These are phyloP conservation scores for Exophiala sp. DNA, from an alignment of 2,329 filamentous ascomycete species.

Conservation along the genomic window DNA sequence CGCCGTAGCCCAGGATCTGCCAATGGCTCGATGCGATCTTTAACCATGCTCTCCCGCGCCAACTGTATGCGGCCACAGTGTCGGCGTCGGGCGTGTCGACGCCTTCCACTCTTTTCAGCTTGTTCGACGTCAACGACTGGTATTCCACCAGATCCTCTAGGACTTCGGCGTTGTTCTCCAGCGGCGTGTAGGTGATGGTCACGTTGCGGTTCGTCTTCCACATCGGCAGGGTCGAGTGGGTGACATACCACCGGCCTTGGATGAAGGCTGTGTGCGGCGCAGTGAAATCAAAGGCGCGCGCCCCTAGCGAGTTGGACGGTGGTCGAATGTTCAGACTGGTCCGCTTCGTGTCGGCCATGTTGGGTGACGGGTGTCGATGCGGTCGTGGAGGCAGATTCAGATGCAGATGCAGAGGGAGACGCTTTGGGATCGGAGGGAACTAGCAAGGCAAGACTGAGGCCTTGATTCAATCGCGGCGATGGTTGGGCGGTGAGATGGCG, in stretches of 20 bases:
- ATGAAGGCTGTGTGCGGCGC: conserved; percentile 55
- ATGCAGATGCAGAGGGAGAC: no score
- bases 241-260: conserved; percentile 64
- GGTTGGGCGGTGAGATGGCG: no score
- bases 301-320: conserved; percentile 18
- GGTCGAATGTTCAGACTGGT: conserved; percentile 20
- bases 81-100: conserved; percentile 51
- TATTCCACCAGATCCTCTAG: conserved; percentile 71
- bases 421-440: no score
- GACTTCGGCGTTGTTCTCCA: conserved; percentile 41
- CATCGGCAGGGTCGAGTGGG: conserved; percentile 70
- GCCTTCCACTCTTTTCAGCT: conserved; percentile 58
- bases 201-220: conserved; percentile 77
- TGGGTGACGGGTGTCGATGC: not conserved
- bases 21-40: conserved; percentile 68
- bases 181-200: conserved; percentile 64
- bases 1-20: conserved; percentile 73
- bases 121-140: conserved; percentile 49
- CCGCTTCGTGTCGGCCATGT: not conserved
- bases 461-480: no score
- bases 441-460: no score
- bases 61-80: conserved; percentile 54
- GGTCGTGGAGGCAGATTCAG: no score
- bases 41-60: conserved; percentile 71
- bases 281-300: conserved; percentile 7